Evolutionary conservation across 108 stramenopile genomes (phyloP), one percentile per base, ranked within the genome.

Genomic region (Nannochloropsis gaditana): DNA sequence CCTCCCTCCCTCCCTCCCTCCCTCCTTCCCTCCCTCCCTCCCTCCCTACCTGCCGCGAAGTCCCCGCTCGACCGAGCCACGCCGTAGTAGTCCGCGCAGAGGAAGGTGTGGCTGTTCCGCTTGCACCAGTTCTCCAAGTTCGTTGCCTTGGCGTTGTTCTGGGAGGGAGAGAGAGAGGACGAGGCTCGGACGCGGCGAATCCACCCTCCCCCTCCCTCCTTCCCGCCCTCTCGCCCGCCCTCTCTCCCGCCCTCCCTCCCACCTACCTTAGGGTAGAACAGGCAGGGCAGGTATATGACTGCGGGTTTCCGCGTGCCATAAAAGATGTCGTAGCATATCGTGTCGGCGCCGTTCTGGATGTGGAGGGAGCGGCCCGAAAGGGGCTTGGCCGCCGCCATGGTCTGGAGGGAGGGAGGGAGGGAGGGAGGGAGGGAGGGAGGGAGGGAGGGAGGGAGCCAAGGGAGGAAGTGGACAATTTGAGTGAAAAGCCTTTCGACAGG

Each of bases 51-150:
- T n/a, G 83, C 85, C 11, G 15, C 83, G 44, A 86, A 83, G 83
- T 86, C 31, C 9, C 89, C 89, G 11, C 11, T 31, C 1, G 89
- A 89, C 3, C 85, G 85, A 9, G 84, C 89, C 21, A 89, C 86
- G 83, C 89, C 89, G 31, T 79, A 86, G 83, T 89, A 89, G 45
- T 89, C 89, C 2, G 89, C 89, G 50, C 45, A 45, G 44, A 89
- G 21, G 79, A 89, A 89, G 3, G 84, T 45, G 79, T 45, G 45
- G 43, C 80, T 45, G 11, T 83, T 45, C n/a, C 59, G 81, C 17
- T 81, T 44, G 82, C 88, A 88, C 45, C 59, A 82, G 44, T 42
- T 43, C 45, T 80, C 42, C 9, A 89, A n/a, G 41, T 86, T 86
- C 2, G 44, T 21, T 1, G 86, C 79, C 73, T 86, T 89, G 59